Percentiles rank a stretch among this genome's conserved stretches.
Evolutionary conservation across 306 rosid species (phyloP).

Genomic region (Fragaria vesca): DNA sequence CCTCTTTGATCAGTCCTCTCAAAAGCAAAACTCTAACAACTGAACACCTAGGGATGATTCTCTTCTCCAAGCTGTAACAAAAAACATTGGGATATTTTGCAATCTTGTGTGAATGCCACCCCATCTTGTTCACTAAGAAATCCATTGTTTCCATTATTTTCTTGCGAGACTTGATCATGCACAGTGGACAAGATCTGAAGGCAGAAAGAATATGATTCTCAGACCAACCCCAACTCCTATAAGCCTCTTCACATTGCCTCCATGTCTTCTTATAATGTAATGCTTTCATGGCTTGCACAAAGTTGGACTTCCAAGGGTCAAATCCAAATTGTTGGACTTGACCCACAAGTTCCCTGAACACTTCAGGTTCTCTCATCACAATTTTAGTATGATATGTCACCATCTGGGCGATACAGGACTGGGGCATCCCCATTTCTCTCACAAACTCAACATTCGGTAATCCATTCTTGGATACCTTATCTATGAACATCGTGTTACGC

Average conservation of each 20-base stretch:
- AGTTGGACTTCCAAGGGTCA: neutral
- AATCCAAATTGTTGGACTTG: conserved; percentile 43
- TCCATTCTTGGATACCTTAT: neutral
- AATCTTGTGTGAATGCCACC: conserved; percentile 19
- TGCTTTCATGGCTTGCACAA: too few relatives aligned
- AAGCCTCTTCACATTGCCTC: too few relatives aligned
- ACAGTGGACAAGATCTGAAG: too few relatives aligned
- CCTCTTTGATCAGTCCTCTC: conserved; percentile 25
- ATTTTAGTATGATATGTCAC: neutral
- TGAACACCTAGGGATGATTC: conserved; percentile 27
- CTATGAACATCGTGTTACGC: neutral
- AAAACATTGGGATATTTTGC: conserved; percentile 11
- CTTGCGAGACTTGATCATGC: too few relatives aligned
- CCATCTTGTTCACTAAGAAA: too few relatives aligned
- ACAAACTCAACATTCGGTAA: conserved; percentile 20
- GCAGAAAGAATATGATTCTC: too few relatives aligned
- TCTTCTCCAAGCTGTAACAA: conserved; percentile 27
- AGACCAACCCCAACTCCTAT: too few relatives aligned
- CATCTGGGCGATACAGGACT: neutral
- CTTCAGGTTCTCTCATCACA: neutral
- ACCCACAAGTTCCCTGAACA: neutral
- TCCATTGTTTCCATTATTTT: too few relatives aligned
- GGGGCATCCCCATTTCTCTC: conserved; percentile 32
- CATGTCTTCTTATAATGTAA: too few relatives aligned
- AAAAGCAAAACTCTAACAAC: conserved; percentile 24